These are phyloP conservation scores for Vachellia collinsii DNA, from an alignment of 306 rosid genomes.

Conservation along the genomic window DNA sequence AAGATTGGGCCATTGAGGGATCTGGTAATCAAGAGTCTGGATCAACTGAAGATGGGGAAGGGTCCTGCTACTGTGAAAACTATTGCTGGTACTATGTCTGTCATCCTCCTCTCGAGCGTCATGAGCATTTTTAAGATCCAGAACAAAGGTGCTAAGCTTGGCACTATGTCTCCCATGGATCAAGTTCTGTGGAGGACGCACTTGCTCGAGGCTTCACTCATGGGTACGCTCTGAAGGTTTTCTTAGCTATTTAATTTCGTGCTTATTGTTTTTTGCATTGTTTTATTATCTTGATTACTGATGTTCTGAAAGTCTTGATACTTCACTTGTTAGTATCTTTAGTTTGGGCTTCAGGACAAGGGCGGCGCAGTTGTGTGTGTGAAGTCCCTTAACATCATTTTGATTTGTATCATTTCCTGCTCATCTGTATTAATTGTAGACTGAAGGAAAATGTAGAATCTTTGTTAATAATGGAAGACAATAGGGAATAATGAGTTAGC, in stretches of 20 bases:
- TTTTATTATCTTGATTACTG: no score
- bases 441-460: not conserved
- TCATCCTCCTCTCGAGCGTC: constrained; percentile 78
- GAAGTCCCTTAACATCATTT: not conserved
- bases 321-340: constrained; percentile 4
- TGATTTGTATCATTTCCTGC: not conserved
- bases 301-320: constrained; percentile 2
- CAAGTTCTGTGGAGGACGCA: constrained; percentile 98
- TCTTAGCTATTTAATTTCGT: constrained; percentile 21
- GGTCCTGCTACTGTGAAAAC: constrained; percentile 85
- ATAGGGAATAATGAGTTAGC: not conserved
- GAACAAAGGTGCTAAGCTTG: constrained; percentile 95
- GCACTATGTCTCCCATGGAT: constrained; percentile 99
- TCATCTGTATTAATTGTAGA: constrained; percentile 1
- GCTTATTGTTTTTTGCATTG: constrained; percentile 1
- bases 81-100: constrained; percentile 93
- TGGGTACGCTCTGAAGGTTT: constrained; percentile 55
- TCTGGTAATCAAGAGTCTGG: constrained; percentile 82
- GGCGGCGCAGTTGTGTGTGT: not conserved
- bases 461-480: constrained; percentile 10
- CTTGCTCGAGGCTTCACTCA: constrained; percentile 90
- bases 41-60: constrained; percentile 86
- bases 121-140: constrained; percentile 93
- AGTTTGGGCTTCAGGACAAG: not conserved
- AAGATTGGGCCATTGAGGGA: constrained; percentile 92